Evolutionary conservation across 139 green algal species (phyloP), one percentile per base, ranked within the genome.

Genomic region (Tetradesmus lagerheimii): DNA sequence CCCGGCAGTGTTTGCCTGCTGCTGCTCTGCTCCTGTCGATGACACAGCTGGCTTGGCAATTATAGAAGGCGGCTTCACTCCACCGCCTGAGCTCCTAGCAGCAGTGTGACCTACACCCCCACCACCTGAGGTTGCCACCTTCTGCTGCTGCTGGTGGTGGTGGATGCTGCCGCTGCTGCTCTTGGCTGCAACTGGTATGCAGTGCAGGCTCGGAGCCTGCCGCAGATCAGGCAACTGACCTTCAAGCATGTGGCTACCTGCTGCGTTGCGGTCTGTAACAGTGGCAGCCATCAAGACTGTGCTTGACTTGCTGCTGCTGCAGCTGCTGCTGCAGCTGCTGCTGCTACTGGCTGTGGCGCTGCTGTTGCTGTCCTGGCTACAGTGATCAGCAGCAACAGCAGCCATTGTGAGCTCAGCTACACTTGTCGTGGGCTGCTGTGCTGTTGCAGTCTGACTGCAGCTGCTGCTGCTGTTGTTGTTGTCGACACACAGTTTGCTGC

Each of bases 351-450:
- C 43, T 50, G 4, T 50, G 43, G 8, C 43, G 31, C n/a, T 79
- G 71, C 71, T 79, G 71, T 18, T 41, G 18, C 71, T 25, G 3
- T 16, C 29, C 71, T 31, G 39, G 27, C 43, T 39, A 20, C 2
- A 41, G 20, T 85, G 79, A 9, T 16, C 39, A 38, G 79, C 79
- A 85, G 41, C 79, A 38, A 41, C 79, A 85, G 41, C 79, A 71
- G 11, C 79, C 53, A 38, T 18, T 34, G 71, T 18, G 6, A 38
- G 71, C 71, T 16, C 79, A 71, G 41, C 23, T 66, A 41, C 23
- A 35, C 34, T n/a, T 82, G 76, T 18, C 3, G 12, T 53, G 34
- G 45, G 18, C 76, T 82, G 27, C 34, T 47, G 35, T 47, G 34
- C 18, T 38, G 53, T n/a, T 31, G 16, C 34, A 82, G 2, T 11